phyloP scores from a whole-genome alignment of 306 rosid species.

The Fragaria ananassa region DNA sequence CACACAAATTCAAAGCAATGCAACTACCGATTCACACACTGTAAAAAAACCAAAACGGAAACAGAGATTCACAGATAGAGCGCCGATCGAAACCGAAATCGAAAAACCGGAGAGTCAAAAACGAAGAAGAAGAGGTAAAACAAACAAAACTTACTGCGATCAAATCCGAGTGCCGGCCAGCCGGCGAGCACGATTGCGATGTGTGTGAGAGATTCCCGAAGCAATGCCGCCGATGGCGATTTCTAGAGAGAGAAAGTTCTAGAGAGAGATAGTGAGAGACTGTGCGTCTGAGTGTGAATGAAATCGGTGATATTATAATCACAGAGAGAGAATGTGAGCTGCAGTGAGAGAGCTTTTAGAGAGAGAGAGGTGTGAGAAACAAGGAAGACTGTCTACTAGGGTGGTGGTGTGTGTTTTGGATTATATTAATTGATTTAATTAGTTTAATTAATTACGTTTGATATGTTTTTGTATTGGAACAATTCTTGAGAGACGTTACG shows the following conservation, averaged over 20 bases:
- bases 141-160: slow-evolving; percentile 38
- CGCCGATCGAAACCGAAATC: slow-evolving; percentile 10
- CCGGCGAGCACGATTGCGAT: slow-evolving; percentile 20
- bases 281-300: not conserved
- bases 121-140: not conserved
- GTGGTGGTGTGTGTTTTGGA: not conserved
- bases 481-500: slow-evolving; percentile 27
- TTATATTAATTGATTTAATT: not conserved
- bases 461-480: not conserved
- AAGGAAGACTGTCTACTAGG: not conserved
- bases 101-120: not conserved
- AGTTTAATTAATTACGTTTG: not conserved
- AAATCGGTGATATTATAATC: not conserved
- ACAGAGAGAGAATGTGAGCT: not conserved
- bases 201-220: slow-evolving; percentile 13
- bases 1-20: slow-evolving; percentile 1
- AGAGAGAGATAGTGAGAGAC: slow-evolving; percentile 26
- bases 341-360: slow-evolving; percentile 19
- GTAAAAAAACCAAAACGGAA: slow-evolving; percentile 2
- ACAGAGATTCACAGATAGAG: not conserved
- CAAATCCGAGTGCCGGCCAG: slow-evolving; percentile 34
- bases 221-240: slow-evolving; percentile 27
- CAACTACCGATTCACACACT: slow-evolving; percentile 1
- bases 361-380: slow-evolving; percentile 26
- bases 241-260: not conserved